Evolutionary conservation across 805 yeast genomes (phyloP).

Genomic region (Candida quercuum): DNA sequence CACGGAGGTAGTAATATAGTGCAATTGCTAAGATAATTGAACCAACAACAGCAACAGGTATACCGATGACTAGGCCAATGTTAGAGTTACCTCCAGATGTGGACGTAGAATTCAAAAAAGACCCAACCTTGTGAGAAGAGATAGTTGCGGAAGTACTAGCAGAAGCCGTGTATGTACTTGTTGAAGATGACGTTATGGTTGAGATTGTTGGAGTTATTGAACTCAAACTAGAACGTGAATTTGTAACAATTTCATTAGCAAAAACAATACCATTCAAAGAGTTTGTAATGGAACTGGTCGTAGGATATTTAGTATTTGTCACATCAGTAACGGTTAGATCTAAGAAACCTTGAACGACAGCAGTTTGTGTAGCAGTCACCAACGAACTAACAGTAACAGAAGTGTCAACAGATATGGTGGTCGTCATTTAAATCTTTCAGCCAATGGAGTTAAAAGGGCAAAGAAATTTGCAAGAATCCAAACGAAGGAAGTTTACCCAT

Average conservation of each 20-base stretch:
- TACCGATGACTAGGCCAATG: slow-evolving; percentile 21
- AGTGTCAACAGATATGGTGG: slow-evolving; percentile 2
- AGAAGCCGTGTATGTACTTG: neutral
- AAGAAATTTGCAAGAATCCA: neutral
- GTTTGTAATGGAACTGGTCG: neutral
- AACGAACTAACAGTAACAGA: slow-evolving; percentile 3
- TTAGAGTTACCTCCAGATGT: slow-evolving; percentile 6
- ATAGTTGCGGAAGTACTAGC: neutral
- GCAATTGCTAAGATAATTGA: slow-evolving; percentile 7
- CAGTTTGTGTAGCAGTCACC: slow-evolving; percentile 6
- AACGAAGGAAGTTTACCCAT: neutral
- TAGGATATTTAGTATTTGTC: neutral
- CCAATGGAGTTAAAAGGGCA: no score
- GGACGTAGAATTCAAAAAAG: neutral
- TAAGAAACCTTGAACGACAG: slow-evolving; percentile 9
- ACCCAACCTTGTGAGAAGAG: neutral
- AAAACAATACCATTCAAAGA: slow-evolving; percentile 2
- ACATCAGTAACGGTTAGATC: slow-evolving; percentile 2
- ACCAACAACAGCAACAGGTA: slow-evolving; percentile 21
- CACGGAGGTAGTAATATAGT: slow-evolving; percentile 11
- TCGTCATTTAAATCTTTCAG: slow-evolving; percentile 4
- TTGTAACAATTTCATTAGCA: neutral
- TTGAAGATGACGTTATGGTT: neutral
- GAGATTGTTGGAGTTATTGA: neutral
- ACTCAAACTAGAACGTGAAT: neutral